phyloP scores from a whole-genome alignment of 2,329 filamentous ascomycete species.

The Aspergillus uvarum region DNA sequence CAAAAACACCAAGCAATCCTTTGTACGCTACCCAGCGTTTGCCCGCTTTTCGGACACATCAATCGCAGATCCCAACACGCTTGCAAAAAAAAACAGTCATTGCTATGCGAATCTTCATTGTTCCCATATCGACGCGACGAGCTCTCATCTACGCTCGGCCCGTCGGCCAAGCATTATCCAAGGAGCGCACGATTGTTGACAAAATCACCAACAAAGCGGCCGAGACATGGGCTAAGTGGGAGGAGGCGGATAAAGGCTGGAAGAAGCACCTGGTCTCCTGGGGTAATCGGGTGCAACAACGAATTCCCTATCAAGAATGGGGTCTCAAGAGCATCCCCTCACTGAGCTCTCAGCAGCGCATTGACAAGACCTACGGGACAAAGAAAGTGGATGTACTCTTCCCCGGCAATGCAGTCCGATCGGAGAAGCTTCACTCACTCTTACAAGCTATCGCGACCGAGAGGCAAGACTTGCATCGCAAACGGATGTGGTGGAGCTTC shows the following conservation, averaged over 20 bases:
- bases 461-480: constrained; percentile 73
- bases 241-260: constrained; percentile 80
- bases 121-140: constrained; percentile 87
- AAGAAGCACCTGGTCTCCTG: constrained; percentile 82
- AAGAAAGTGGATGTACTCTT: constrained; percentile 69
- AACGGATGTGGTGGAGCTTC: constrained; percentile 76
- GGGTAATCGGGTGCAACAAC: constrained; percentile 79
- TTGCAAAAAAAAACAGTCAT: constrained; percentile 1
- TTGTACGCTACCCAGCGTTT: constrained; percentile 9
- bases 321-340: constrained; percentile 91
- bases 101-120: constrained; percentile 86
- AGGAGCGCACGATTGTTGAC: constrained; percentile 63
- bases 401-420: constrained; percentile 67
- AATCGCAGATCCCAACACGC: neutral
- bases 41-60: constrained; percentile 1
- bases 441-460: constrained; percentile 73
- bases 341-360: constrained; percentile 64
- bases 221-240: constrained; percentile 81
- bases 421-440: constrained; percentile 63
- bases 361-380: constrained; percentile 63
- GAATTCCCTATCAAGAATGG: constrained; percentile 97
- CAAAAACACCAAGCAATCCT: neutral
- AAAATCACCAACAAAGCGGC: constrained; percentile 69
- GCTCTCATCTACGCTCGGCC: constrained; percentile 91
- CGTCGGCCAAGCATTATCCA: constrained; percentile 57